Evolutionary conservation across 257 asterid genomes (phyloP).

Genomic region (Rhazya stricta): DNA sequence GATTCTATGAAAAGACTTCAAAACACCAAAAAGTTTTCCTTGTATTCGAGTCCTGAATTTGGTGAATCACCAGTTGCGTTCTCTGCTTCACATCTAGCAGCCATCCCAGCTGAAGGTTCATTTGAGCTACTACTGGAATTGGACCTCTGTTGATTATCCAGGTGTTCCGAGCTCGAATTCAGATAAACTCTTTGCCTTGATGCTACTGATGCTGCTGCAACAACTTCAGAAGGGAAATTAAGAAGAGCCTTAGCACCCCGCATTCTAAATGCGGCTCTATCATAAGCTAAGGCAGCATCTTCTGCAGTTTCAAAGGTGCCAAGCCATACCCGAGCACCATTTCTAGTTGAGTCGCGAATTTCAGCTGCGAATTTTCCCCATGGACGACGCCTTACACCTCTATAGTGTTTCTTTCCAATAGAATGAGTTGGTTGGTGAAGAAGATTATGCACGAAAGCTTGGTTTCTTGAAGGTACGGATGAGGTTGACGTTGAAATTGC

Average conservation of each 20-base stretch:
- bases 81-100: not conserved
- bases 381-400: slow-evolving; percentile 64
- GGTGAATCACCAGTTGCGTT: not conserved
- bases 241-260: slow-evolving; percentile 61
- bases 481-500: slow-evolving; percentile 16
- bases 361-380: slow-evolving; percentile 73
- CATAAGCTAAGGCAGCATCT: slow-evolving; percentile 69
- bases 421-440: slow-evolving; percentile 27
- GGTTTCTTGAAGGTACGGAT: slow-evolving; percentile 21
- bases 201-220: slow-evolving; percentile 15
- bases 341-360: slow-evolving; percentile 50
- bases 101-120: slow-evolving; percentile 11
- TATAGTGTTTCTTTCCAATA: slow-evolving; percentile 36
- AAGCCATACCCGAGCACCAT: slow-evolving; percentile 56
- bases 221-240: slow-evolving; percentile 45
- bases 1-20: not conserved
- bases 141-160: not conserved
- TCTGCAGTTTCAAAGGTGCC: slow-evolving; percentile 60
- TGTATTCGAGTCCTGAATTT: not conserved
- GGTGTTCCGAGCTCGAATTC: not conserved
- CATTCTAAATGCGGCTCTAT: slow-evolving; percentile 56
- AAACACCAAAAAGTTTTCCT: slow-evolving; percentile 1
- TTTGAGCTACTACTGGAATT: not conserved
- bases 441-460: slow-evolving; percentile 2
- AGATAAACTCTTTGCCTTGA: not conserved